Base-by-base conservation (phyloP, 2,329 filamentous ascomycete genomes). In the Alternaria rosae region DNA sequence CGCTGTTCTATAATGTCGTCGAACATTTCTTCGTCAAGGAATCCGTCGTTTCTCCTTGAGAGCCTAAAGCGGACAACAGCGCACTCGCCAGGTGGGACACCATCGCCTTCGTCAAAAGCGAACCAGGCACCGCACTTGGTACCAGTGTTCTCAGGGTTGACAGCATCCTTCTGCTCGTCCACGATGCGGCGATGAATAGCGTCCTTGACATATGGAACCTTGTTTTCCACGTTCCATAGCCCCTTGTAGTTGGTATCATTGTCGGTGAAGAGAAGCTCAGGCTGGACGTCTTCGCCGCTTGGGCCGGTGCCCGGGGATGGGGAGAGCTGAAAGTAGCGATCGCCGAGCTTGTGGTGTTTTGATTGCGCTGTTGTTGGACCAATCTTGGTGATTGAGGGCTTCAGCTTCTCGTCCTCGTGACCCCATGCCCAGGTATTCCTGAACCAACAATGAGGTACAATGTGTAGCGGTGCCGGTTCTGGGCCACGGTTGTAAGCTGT, bases 391-490 rank as follows among this genome's bases (percentile, higher is more conserved):
- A 97, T 91, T n/a, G 85, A 88, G 0, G 94, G 95, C 81, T 96
- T 97, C 78, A 90, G 89, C 53, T 91, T 87, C 28, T 85, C 83
- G 11, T 88, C 78, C 74, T 97, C 92, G 66, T 91, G 87, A 21
- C 94, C 94, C 94, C 94, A 98, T 41, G 91, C 88, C 95, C 95
- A 98, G 4, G 94, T 97, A 79, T 98, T 98, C 67, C 94, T 89
- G 84, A 97, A 98, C 93, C 94, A 97, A 54, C 97, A 88, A 63
- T 98, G 95, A 9, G 94, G 94, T 44, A 97, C 84, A 73, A 98
- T 97, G 80, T 98, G 95, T 57, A 98, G 83, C 21, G 93, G 94
- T 13, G 95, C 94, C 13, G 92, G 89, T 55, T 97, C 92, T 7
- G 93, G 92, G 15, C 95, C 94, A 71, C 95, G 88, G 77, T 98